phyloP scores from a whole-genome alignment of 2,329 filamentous ascomycete genomes.

The Aureobasidium mangrovei region DNA sequence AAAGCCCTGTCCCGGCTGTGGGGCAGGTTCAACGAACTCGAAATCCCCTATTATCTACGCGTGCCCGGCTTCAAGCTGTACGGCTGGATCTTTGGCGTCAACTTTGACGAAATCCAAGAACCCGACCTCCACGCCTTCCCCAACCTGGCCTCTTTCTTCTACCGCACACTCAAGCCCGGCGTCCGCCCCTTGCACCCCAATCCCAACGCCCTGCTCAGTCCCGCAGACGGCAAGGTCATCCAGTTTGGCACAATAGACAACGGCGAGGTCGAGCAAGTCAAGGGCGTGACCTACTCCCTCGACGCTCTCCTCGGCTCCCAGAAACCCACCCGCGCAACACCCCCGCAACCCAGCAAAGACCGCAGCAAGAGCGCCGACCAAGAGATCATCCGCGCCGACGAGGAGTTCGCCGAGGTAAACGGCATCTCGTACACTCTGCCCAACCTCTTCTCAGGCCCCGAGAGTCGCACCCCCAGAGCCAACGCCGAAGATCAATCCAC shows the following conservation, averaged over 20 bases:
- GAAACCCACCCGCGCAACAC: slow-evolving; percentile 40
- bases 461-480: slow-evolving; percentile 3
- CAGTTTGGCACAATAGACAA: slow-evolving; percentile 89
- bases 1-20: slow-evolving; percentile 85
- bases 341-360: slow-evolving; percentile 26
- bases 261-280: slow-evolving; percentile 95
- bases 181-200: slow-evolving; percentile 76
- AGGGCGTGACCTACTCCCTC: slow-evolving; percentile 95
- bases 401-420: slow-evolving; percentile 90
- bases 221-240: slow-evolving; percentile 81
- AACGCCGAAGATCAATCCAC: slow-evolving; percentile 62
- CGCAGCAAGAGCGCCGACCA: slow-evolving; percentile 37
- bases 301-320: slow-evolving; percentile 72
- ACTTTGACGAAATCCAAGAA: slow-evolving; percentile 78
- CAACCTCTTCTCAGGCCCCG: slow-evolving; percentile 66
- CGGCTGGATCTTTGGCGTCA: slow-evolving; percentile 83
- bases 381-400: slow-evolving; percentile 66
- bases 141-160: slow-evolving; percentile 95
- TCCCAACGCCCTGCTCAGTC: slow-evolving; percentile 70
- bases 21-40: slow-evolving; percentile 85
- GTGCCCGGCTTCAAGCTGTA: slow-evolving; percentile 89
- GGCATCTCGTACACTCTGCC: slow-evolving; percentile 93
- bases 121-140: slow-evolving; percentile 81
- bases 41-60: slow-evolving; percentile 78
- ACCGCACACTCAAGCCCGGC: slow-evolving; percentile 85